Base-by-base conservation (phyloP, 1,284 basidiomycete species). In the Macrocystidia cucumis region DNA sequence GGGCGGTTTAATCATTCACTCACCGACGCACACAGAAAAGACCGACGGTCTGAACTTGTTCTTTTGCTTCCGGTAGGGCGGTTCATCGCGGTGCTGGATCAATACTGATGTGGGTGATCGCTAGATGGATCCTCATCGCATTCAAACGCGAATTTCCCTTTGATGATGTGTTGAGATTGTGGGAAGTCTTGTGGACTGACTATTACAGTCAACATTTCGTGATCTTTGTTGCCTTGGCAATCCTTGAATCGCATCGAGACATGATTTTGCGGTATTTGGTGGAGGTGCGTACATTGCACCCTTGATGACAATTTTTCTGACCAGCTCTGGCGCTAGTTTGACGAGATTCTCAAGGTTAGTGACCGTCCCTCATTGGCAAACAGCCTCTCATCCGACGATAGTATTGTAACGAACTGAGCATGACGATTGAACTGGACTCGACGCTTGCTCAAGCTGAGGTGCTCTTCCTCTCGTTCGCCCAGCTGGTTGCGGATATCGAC, bases 81-180 rank as follows among this genome's bases (percentile, higher is more conserved):
- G 5, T 28, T 20, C 9, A 21, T 36, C 18, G 1, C 8, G 8
- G 28, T 16, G 18, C 19, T 14, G 31, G 21, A 17, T 27, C 14
- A 27, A 27, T 3, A 4, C 14, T n/a, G n/a, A n/a, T n/a, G n/a
- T n/a, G n/a, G 19, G 17, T 9, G 19, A 30, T 18, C 12, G 5
- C 11, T 16, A 80, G 87, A 35, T 91, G 88, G 88, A 74, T 91
- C 12, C 66, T 90, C 33, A 93, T 95, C 44, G 65, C 81, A 1
- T 97, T 96, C 74, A 97, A 97, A 62, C 83, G 95, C 42, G 95
- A 98, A 57, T 97, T 98, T 57, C 63, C 79, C 2, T 93, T 98
- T 57, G 74, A 86, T 22, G 85, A 95, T 35, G 86, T 98, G 17
- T 65, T 93, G 21, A 72, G 76, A 13, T 62, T 98, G 5, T 99